phyloP scores from a whole-genome alignment of 2,329 filamentous ascomycete genomes.

The Neophaeococcomyces aloes region DNA sequence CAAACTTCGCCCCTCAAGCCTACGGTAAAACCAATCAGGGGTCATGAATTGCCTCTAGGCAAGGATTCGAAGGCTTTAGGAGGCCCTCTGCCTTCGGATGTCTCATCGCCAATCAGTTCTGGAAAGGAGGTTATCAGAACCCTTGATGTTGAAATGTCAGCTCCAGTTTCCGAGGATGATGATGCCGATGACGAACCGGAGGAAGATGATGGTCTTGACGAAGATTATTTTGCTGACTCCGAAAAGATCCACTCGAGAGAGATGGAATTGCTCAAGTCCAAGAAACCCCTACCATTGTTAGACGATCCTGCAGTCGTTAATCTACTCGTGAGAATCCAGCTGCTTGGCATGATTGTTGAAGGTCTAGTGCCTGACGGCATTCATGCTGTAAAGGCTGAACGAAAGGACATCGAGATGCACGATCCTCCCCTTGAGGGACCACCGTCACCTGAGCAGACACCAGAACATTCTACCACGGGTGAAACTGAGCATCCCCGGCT shows the following conservation, averaged over 20 bases:
- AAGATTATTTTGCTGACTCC: constrained; percentile 37
- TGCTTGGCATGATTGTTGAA: constrained; percentile 34
- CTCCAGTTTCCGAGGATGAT: constrained; percentile 29
- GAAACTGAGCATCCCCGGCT: constrained; percentile 13
- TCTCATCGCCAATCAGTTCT: neutral
- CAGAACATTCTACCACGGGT: constrained; percentile 21
- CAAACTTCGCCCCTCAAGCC: constrained; percentile 14
- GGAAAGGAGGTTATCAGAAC: neutral
- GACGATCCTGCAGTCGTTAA: constrained; percentile 33
- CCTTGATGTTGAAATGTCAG: constrained; percentile 20
- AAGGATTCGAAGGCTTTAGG: no score
- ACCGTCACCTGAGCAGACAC: constrained; percentile 16
- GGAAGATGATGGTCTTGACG: constrained; percentile 33
- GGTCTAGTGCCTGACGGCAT: constrained; percentile 24
- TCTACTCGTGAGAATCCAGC: constrained; percentile 34
- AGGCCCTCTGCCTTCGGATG: neutral
- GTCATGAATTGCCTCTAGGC: no score
- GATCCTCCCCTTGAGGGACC: constrained; percentile 15
- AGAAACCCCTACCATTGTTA: constrained; percentile 33
- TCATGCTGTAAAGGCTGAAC: constrained; percentile 15
- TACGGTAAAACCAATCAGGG: neutral
- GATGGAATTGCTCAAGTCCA: constrained; percentile 32
- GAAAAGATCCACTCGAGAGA: constrained; percentile 37
- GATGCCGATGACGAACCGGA: constrained; percentile 32
- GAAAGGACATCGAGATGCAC: constrained; percentile 1